Conservation (phyloP, 768 basidiomycete genomes). For the Pholiota molesta region DNA sequence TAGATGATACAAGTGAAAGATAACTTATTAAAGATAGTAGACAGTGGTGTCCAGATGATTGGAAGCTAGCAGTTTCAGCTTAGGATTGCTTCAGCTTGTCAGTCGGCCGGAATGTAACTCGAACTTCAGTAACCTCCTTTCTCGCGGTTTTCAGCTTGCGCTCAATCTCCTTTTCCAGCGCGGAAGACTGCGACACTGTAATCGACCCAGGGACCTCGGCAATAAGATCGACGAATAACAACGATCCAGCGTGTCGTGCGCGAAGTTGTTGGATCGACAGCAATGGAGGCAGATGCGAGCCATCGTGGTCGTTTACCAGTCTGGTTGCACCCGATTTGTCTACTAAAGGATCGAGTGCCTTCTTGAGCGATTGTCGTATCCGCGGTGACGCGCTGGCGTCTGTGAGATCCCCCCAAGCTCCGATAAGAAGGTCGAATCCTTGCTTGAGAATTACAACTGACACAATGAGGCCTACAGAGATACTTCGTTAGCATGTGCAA, state of each 20-base stretch:
- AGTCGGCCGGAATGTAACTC: conserved; percentile 54
- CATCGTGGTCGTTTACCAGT: conserved; percentile 12
- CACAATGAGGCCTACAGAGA: conserved; percentile 71
- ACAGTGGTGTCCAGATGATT: not conserved
- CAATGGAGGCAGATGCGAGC: conserved; percentile 15
- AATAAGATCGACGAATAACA: conserved; percentile 82
- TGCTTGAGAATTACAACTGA: conserved; percentile 88
- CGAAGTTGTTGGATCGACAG: conserved; percentile 47
- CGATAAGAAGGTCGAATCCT: conserved; percentile 64
- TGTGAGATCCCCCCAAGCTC: conserved; percentile 80
- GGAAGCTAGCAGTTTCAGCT: not conserved
- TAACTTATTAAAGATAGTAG: conserved; percentile 17
- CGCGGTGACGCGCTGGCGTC: conserved; percentile 75
- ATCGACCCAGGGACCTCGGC: conserved; percentile 66
- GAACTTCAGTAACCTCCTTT: conserved; percentile 74
- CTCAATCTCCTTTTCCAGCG: conserved; percentile 65
- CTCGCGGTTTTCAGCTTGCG: conserved; percentile 54
- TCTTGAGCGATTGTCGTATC: conserved; percentile 56
- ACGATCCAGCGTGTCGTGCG: conserved; percentile 77
- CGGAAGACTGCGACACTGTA: conserved; percentile 59
- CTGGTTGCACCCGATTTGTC: conserved; percentile 25
- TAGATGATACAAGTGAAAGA: conserved; percentile 14
- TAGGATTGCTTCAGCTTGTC: conserved; percentile 7
- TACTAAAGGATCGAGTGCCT: conserved; percentile 58
- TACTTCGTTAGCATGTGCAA: not conserved